Evolutionary conservation across 1,139 yeast genomes (phyloP), one percentile per base, ranked within the genome.

Genomic region (Diutina sp.): DNA sequence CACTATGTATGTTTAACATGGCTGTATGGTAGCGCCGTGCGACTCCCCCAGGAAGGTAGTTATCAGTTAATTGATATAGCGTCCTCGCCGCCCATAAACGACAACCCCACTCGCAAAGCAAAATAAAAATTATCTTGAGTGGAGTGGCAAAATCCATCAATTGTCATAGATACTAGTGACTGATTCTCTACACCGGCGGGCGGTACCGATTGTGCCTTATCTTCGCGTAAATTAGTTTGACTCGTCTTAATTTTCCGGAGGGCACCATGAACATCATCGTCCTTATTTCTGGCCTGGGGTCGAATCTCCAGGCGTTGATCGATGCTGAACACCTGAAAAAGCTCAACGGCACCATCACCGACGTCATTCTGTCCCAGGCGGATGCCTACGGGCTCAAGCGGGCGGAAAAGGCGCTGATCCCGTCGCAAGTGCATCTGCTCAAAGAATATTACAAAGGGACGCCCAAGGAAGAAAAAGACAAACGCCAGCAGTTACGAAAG

Each of bases 221-320:
- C 41, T 35, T 35, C 41, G 41, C 41, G 41, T 35, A 35, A 35
- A 35, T 35, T 35, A 32, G n/a, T 50, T 50, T 50, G 53, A 50
- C 53, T 50, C 53, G 53, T 32, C 14, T 32, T 29, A 47, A 28
- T 44, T 44, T n/a, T 44, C 25, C 46, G 21, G 8, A 44, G 14
- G 41, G 41, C 6, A 46, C 38, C 29, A 47, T 47, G 51, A 47
- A 28, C 51, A 81, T 88, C 60, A 76, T 87, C 11, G 97, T 93
- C 0, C 79, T 93, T 56, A 93, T 93, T 55, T 91, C 98, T 1
- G 99, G 99, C 1, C 86, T 88, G 30, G 99, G 99, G 1, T 84
- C 97, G 25, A 93, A 93, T 66, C 74, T 93, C 53, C 99, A 93
- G 69, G 98, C 99, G 0, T 74, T 93, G 50, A 89, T 93, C 55